Percentiles rank a stretch among this genome's conserved stretches.
phyloP scores from a whole-genome alignment of 805 yeast species.

The Metschnikowia arizonensis region DNA sequence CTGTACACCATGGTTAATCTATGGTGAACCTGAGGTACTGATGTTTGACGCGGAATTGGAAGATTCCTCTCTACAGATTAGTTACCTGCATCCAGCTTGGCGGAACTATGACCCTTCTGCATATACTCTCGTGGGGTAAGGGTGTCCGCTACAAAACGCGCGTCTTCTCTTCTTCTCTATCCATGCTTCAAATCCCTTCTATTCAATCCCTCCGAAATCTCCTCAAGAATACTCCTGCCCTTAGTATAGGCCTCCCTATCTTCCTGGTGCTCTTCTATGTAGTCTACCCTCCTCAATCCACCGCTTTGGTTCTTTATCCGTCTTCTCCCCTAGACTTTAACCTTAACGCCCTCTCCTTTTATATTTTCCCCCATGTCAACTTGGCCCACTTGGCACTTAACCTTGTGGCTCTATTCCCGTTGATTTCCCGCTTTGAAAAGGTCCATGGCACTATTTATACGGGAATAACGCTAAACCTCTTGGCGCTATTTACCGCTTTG shows the following conservation, averaged over 20 bases:
- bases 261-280: constrained; percentile 48
- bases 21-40: too few species aligned
- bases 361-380: constrained; percentile 65
- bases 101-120: too few species aligned
- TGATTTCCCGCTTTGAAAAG: constrained; percentile 63
- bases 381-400: constrained; percentile 61
- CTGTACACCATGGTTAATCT: too few species aligned
- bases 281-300: constrained; percentile 20
- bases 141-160: neutral
- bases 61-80: too few species aligned
- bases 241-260: constrained; percentile 56
- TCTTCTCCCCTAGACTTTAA: constrained; percentile 45
- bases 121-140: neutral
- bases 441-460: constrained; percentile 81
- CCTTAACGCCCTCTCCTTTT: constrained; percentile 58
- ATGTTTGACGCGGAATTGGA: too few species aligned
- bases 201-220: neutral
- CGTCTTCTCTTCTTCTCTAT: neutral
- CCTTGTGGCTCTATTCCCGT: constrained; percentile 50
- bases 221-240: constrained; percentile 43
- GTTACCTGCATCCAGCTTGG: too few species aligned
- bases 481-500: constrained; percentile 67
- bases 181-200: constrained; percentile 5
- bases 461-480: constrained; percentile 69
- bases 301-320: constrained; percentile 32